phyloP scores from a whole-genome alignment of 129 eudicot species.

The Helichrysum umbraculigerum region DNA sequence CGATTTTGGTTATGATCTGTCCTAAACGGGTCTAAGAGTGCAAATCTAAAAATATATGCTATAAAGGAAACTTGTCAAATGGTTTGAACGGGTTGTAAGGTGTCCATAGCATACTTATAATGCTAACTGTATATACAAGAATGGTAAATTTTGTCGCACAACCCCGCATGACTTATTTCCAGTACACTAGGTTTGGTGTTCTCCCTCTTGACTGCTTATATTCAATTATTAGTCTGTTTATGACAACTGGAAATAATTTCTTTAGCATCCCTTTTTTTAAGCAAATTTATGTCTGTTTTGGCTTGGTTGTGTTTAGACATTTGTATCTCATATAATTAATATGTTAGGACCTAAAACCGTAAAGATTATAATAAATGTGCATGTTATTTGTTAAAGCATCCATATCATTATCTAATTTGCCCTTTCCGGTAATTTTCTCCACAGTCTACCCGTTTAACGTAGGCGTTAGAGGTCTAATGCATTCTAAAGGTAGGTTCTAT shows the following conservation, averaged over 20 bases:
- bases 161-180: neutral
- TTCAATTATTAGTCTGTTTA: neutral
- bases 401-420: slow-evolving; percentile 16
- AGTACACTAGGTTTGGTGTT: neutral
- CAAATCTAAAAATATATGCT: too few relatives aligned
- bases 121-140: too few relatives aligned
- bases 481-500: neutral
- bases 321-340: slow-evolving; percentile 11
- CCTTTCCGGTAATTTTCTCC: slow-evolving; percentile 25
- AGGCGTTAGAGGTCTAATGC: neutral
- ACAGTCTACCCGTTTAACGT: neutral
- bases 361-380: slow-evolving; percentile 25
- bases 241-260: neutral
- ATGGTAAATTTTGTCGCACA: too few relatives aligned
- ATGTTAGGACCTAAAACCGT: slow-evolving; percentile 27
- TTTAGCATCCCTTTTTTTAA: neutral
- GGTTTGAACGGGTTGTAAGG: too few relatives aligned
- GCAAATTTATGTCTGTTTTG: neutral
- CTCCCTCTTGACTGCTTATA: neutral
- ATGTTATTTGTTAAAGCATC: slow-evolving; percentile 36
- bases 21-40: too few relatives aligned
- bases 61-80: too few relatives aligned
- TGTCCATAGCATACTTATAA: too few relatives aligned
- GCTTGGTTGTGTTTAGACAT: slow-evolving; percentile 18
- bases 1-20: too few relatives aligned